Evolutionary conservation across 495 filamentous ascomycete genomes (phyloP).

Genomic region (Daldinia decipiens): DNA sequence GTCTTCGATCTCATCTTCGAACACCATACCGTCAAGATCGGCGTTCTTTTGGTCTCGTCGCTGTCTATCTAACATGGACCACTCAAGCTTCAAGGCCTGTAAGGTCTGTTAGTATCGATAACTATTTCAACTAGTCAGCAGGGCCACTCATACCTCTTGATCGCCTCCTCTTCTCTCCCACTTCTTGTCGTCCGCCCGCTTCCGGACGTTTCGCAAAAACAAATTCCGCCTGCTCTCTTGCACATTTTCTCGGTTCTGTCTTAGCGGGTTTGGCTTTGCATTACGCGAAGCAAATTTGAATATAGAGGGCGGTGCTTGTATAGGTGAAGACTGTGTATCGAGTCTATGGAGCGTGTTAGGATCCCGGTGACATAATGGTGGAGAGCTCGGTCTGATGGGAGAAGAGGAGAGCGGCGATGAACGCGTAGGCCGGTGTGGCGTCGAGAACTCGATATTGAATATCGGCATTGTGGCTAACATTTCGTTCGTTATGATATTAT

Average conservation of each 20-base stretch:
- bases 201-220: constrained; percentile 82
- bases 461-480: constrained; percentile 50
- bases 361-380: constrained; percentile 44
- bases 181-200: constrained; percentile 71
- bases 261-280: constrained; percentile 53
- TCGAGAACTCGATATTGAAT: constrained; percentile 47
- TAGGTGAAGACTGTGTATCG: constrained; percentile 52
- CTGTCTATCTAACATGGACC: constrained; percentile 52
- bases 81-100: constrained; percentile 62
- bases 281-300: constrained; percentile 48
- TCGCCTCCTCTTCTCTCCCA: constrained; percentile 75
- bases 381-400: constrained; percentile 46
- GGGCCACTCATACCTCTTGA: constrained; percentile 70
- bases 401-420: constrained; percentile 51
- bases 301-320: constrained; percentile 36
- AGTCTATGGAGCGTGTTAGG: constrained; percentile 41
- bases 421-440: constrained; percentile 46
- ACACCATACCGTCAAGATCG: constrained; percentile 60
- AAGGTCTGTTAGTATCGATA: constrained; percentile 30
- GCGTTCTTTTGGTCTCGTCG: constrained; percentile 59
- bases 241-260: constrained; percentile 54
- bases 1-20: constrained; percentile 57
- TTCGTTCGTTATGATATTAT: constrained; percentile 24
- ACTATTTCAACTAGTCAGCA: not conserved
- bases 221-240: constrained; percentile 67